phyloP scores from a whole-genome alignment of 768 basidiomycete genomes.

The Gelatoporia subvermispora region DNA sequence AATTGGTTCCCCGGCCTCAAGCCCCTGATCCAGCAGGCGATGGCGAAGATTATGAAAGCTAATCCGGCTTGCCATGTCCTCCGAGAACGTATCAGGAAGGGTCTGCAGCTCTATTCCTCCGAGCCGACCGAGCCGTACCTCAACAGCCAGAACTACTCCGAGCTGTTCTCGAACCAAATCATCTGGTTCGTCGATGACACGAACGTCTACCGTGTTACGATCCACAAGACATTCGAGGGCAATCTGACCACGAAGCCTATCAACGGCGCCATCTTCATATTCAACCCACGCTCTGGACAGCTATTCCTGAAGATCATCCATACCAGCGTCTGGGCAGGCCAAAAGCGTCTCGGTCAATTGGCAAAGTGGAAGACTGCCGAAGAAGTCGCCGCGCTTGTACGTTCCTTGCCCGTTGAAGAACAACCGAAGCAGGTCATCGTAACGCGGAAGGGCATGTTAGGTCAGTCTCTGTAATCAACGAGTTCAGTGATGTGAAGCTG shows the following conservation, averaged over 20 bases:
- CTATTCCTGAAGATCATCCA: slow-evolving; percentile 99
- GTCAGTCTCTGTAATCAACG: slow-evolving; percentile 32
- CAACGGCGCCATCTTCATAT: slow-evolving; percentile 98
- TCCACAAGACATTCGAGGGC: slow-evolving; percentile 98
- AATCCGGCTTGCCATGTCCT: slow-evolving; percentile 97
- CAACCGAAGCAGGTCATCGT: slow-evolving; percentile 99
- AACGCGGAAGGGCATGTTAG: slow-evolving; percentile 99
- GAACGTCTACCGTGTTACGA: slow-evolving; percentile 98
- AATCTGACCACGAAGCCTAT: slow-evolving; percentile 99
- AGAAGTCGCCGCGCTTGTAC: slow-evolving; percentile 97
- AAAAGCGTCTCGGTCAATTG: slow-evolving; percentile 98
- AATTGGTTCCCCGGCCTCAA: slow-evolving; percentile 99
- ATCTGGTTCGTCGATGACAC: slow-evolving; percentile 99
- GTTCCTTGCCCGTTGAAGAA: slow-evolving; percentile 98
- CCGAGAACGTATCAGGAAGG: slow-evolving; percentile 98
- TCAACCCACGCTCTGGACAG: slow-evolving; percentile 98
- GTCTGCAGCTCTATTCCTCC: slow-evolving; percentile 95
- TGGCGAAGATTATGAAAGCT: slow-evolving; percentile 99
- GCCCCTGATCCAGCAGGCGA: slow-evolving; percentile 95
- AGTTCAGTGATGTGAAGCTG: neutral
- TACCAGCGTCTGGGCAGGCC: slow-evolving; percentile 99
- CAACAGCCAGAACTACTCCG: slow-evolving; percentile 96
- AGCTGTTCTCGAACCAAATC: slow-evolving; percentile 97
- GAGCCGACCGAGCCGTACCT: slow-evolving; percentile 99
- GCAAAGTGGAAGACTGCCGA: slow-evolving; percentile 99